phyloP scores from a whole-genome alignment of 1,284 basidiomycete species.

The Pyrrhoderma lamaoense region DNA sequence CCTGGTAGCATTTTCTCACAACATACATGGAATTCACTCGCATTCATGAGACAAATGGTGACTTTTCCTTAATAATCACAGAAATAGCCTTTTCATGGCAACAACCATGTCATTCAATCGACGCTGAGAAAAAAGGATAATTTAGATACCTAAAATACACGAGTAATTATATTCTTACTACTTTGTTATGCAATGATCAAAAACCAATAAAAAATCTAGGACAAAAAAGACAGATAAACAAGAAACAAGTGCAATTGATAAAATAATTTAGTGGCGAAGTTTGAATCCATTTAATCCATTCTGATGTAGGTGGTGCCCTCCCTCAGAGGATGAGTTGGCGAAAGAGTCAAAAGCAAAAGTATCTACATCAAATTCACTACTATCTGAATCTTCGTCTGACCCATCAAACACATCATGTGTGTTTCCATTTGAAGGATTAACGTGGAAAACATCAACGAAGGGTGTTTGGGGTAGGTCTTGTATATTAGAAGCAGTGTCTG shows the following conservation, averaged over 20 bases:
- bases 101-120: no score
- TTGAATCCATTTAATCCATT: conserved; percentile 3
- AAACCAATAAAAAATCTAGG: background rate
- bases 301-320: conserved; percentile 2
- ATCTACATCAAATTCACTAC: conserved; percentile 55
- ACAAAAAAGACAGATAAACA: background rate
- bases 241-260: conserved; percentile 1
- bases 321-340: conserved; percentile 35
- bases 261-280: conserved; percentile 8
- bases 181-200: no score
- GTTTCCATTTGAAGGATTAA: conserved; percentile 28
- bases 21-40: no score
- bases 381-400: conserved; percentile 33
- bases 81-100: no score
- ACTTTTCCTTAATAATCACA: no score
- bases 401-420: conserved; percentile 30
- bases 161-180: no score
- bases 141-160: conserved; percentile 1
- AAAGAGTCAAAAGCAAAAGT: conserved; percentile 64
- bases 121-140: no score
- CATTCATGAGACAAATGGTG: no score
- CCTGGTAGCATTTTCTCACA: no score
- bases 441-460: conserved; percentile 68
- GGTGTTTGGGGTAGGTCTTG: conserved; percentile 60
- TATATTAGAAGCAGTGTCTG: conserved; percentile 37